phyloP scores from a whole-genome alignment of 2,329 filamentous ascomycete genomes.

The Didymella keratinophila region DNA sequence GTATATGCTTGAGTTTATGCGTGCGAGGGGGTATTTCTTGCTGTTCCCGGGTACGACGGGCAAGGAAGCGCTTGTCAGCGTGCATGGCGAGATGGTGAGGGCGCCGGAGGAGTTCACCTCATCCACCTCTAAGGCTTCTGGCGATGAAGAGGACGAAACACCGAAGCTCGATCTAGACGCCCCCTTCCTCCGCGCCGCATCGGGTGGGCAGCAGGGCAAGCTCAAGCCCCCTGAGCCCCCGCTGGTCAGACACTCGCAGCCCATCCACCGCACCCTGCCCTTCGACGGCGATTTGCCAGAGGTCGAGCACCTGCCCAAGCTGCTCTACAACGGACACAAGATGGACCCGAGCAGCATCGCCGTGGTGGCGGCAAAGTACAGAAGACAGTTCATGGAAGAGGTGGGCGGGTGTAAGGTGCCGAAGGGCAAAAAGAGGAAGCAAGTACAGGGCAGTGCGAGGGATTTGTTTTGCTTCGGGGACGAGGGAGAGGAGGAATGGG shows the following conservation, averaged over 20 bases:
- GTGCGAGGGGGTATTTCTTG: slow-evolving; percentile 77
- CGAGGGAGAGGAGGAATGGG: slow-evolving; percentile 43
- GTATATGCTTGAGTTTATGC: slow-evolving; percentile 77
- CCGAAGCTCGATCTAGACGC: slow-evolving; percentile 25
- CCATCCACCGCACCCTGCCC: slow-evolving; percentile 57
- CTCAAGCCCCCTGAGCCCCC: slow-evolving; percentile 47
- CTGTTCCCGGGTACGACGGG: slow-evolving; percentile 74
- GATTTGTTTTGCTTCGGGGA: slow-evolving; percentile 72
- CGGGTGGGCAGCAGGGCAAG: slow-evolving; percentile 13
- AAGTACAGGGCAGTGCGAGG: slow-evolving; percentile 53
- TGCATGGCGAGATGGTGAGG: slow-evolving; percentile 79
- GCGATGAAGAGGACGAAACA: not conserved
- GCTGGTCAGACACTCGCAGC: slow-evolving; percentile 57
- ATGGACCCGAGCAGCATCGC: slow-evolving; percentile 54
- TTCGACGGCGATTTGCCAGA: slow-evolving; percentile 59
- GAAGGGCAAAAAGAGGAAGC: slow-evolving; percentile 43
- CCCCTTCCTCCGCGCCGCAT: slow-evolving; percentile 52
- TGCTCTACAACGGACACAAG: slow-evolving; percentile 70
- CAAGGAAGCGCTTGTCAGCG: slow-evolving; percentile 64
- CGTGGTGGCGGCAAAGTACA: slow-evolving; percentile 61
- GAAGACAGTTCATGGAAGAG: slow-evolving; percentile 65
- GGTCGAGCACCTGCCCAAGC: slow-evolving; percentile 61
- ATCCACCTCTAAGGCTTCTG: not conserved
- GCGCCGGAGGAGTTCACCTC: slow-evolving; percentile 71
- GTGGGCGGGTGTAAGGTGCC: slow-evolving; percentile 71